Evolutionary conservation across 306 rosid genomes (phyloP).

Genomic region (Prinsepia uniflora): DNA sequence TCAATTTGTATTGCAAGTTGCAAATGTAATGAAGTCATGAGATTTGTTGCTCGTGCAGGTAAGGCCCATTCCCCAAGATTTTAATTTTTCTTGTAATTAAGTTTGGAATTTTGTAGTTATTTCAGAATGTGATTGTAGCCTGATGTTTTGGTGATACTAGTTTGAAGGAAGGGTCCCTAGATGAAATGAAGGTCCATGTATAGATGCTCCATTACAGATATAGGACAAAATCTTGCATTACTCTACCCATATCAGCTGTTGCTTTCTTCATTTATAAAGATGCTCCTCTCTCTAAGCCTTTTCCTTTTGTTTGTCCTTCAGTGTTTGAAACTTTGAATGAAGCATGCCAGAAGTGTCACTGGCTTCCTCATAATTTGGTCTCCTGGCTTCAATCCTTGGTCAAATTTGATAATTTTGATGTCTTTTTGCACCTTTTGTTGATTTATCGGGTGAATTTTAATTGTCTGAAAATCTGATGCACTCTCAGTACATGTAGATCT

Average conservation of each 20-base stretch:
- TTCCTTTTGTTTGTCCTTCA: neutral
- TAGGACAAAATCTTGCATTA: neutral
- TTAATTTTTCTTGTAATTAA: too few relatives aligned
- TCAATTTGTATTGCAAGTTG: constrained; percentile 8
- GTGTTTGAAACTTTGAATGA: neutral
- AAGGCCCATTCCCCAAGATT: constrained; percentile 9
- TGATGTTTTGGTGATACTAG: neutral
- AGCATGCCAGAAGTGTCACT: neutral
- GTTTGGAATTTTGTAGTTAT: neutral
- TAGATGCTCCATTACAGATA: neutral
- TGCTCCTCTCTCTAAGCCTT: neutral
- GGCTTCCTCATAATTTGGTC: neutral
- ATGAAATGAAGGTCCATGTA: neutral
- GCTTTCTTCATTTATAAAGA: constrained; percentile 10
- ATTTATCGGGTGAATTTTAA: too few relatives aligned
- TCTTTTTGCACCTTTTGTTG: neutral
- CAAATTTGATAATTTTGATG: neutral
- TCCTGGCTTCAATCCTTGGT: neutral
- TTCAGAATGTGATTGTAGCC: neutral
- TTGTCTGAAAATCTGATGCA: neutral
- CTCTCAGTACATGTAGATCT: neutral
- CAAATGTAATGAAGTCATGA: constrained; percentile 1
- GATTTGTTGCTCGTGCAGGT: neutral
- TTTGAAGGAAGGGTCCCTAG: neutral
- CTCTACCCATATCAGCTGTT: neutral